Evolutionary conservation across 1,139 yeast species (phyloP).

Genomic region (Pichia sp.): DNA sequence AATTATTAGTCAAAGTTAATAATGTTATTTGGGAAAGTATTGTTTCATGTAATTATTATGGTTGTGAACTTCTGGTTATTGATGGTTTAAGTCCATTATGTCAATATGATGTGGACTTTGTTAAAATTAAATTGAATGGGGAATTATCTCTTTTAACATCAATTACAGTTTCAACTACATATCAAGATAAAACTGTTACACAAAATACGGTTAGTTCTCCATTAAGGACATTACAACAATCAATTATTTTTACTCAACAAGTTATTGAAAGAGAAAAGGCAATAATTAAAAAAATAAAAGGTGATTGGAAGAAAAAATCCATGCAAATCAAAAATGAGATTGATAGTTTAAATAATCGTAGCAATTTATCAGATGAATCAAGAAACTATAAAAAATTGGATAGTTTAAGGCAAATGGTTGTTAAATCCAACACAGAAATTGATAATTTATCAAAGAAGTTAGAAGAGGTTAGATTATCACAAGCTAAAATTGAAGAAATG

Average conservation of each 20-base stretch:
- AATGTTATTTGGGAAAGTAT: slow-evolving; percentile 58
- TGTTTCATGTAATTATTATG: slow-evolving; percentile 35
- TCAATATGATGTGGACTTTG: slow-evolving; percentile 61
- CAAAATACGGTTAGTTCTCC: slow-evolving; percentile 41
- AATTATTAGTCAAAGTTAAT: slow-evolving; percentile 47
- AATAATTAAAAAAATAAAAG: slow-evolving; percentile 52
- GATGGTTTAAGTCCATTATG: slow-evolving; percentile 63
- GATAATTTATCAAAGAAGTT: slow-evolving; percentile 34
- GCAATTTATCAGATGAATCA: slow-evolving; percentile 40
- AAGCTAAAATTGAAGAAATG: slow-evolving; percentile 34
- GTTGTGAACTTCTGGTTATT: slow-evolving; percentile 43
- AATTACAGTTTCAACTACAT: slow-evolving; percentile 40
- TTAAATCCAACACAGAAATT: slow-evolving; percentile 37
- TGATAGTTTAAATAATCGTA: slow-evolving; percentile 47
- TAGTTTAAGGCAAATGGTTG: slow-evolving; percentile 35
- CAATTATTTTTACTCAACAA: slow-evolving; percentile 55
- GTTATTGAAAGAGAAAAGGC: slow-evolving; percentile 45
- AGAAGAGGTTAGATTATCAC: slow-evolving; percentile 30
- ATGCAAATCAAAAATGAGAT: slow-evolving; percentile 51
- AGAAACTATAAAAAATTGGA: slow-evolving; percentile 41
- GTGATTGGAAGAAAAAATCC: slow-evolving; percentile 54
- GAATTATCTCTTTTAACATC: slow-evolving; percentile 38
- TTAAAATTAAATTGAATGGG: slow-evolving; percentile 35
- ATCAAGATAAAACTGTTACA: slow-evolving; percentile 32
- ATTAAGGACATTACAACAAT: slow-evolving; percentile 53